These are phyloP conservation scores for Annulohypoxylon moriforme DNA, from an alignment of 495 filamentous ascomycete species.

Conservation along the genomic window DNA sequence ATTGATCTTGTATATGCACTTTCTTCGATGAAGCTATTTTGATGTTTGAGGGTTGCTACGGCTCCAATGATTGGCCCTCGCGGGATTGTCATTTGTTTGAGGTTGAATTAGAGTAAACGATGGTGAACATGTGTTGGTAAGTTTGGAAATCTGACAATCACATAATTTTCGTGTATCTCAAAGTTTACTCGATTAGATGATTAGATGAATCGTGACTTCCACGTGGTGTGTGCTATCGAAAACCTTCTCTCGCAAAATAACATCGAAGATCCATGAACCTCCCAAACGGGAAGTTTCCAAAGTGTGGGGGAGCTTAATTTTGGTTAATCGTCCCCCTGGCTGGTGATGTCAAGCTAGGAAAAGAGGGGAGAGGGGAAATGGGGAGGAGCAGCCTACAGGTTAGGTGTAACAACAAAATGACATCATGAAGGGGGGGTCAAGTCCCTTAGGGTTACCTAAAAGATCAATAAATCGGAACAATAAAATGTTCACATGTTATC, in stretches of 20 bases:
- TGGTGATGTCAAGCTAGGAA: slow-evolving; percentile 26
- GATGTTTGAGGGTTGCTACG: not conserved
- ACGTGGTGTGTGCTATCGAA: slow-evolving; percentile 26
- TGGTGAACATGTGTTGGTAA: not conserved
- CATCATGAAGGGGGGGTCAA: not conserved
- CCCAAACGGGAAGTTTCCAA: slow-evolving; percentile 14
- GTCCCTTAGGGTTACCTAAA: not conserved
- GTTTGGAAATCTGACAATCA: slow-evolving; percentile 9
- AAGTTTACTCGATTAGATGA: not conserved
- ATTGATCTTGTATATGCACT: not conserved
- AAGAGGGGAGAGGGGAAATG: not conserved
- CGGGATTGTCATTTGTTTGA: not conserved
- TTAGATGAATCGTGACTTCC: slow-evolving; percentile 22
- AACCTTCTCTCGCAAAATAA: slow-evolving; percentile 11
- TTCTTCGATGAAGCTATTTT: not conserved
- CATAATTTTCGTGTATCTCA: slow-evolving; percentile 3
- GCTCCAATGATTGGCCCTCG: slow-evolving; percentile 9
- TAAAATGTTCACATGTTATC: not conserved
- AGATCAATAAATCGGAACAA: slow-evolving; percentile 1
- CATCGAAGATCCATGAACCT: not conserved
- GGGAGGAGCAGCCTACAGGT: not conserved
- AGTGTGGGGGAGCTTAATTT: slow-evolving; percentile 25
- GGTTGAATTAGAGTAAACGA: not conserved
- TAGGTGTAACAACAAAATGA: not conserved
- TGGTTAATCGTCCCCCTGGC: slow-evolving; percentile 15